These are phyloP conservation scores for Mycena latifolia DNA, from an alignment of 768 basidiomycete species.

Conservation along the genomic window DNA sequence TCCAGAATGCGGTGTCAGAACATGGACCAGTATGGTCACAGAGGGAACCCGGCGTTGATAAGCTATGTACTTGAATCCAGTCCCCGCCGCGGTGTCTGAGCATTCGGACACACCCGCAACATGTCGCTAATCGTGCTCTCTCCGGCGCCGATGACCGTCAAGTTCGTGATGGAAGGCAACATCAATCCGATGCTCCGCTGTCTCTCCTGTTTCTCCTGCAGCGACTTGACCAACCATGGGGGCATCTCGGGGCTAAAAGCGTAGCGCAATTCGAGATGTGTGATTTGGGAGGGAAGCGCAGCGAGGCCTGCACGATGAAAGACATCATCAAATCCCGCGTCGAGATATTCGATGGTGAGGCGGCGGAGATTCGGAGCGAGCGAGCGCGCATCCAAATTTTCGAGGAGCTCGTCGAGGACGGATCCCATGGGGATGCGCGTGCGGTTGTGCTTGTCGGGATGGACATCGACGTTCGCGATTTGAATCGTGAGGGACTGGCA, in stretches of 20 bases:
- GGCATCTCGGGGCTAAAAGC: constrained; percentile 8
- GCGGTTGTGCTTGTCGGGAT: no score
- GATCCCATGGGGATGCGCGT: constrained; percentile 19
- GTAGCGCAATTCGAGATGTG: constrained; percentile 19
- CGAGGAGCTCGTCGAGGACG: constrained; percentile 22
- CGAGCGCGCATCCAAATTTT: constrained; percentile 3
- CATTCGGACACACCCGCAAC: constrained; percentile 8
- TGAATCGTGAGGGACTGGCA: no score
- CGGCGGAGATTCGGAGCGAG: constrained; percentile 20
- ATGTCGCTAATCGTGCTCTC: constrained; percentile 1
- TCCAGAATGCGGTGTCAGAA: no score
- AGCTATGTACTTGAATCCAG: no score
- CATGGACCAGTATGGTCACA: no score
- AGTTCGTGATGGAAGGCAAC: neutral
- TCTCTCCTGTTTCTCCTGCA: constrained; percentile 4
- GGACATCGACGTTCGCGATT: no score
- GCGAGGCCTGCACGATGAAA: constrained; percentile 13
- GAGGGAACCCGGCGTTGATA: no score
- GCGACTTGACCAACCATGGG: neutral
- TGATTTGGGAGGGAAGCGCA: constrained; percentile 13
- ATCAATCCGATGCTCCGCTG: neutral
- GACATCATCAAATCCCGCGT: constrained; percentile 19
- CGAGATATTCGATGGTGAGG: constrained; percentile 22
- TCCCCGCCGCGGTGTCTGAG: no score
- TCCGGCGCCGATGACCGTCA: constrained; percentile 15